Conservation (phyloP, 2,329 filamentous ascomycete genomes). For the Tolypocladium ophioglossoides region DNA sequence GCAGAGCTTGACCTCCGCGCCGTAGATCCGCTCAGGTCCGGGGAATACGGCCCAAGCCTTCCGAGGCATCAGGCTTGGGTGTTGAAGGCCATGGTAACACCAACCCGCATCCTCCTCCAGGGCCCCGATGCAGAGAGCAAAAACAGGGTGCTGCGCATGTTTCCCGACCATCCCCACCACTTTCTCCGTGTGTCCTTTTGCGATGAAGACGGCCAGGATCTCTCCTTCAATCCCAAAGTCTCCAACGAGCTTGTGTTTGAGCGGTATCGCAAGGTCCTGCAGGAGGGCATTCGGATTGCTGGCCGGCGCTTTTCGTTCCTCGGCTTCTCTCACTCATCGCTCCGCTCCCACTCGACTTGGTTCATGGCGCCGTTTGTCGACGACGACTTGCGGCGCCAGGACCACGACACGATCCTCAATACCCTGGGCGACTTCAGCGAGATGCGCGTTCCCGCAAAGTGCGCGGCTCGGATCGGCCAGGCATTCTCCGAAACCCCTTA, state of each 20-base stretch:
- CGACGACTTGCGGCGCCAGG: conserved; percentile 17
- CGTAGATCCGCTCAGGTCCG: conserved; percentile 12
- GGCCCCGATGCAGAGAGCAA: conserved; percentile 57
- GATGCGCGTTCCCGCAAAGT: conserved; percentile 43
- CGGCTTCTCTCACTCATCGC: conserved; percentile 70
- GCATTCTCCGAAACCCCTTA: conserved; percentile 67
- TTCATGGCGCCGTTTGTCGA: conserved; percentile 38
- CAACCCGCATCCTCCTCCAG: conserved; percentile 42
- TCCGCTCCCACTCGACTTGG: conserved; percentile 63
- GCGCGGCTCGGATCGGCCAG: conserved; percentile 50
- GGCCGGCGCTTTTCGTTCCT: conserved; percentile 56
- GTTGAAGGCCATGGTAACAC: conserved; percentile 48
- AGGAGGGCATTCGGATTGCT: conserved; percentile 49
- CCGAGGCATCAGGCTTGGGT: conserved; percentile 35
- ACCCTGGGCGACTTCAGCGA: conserved; percentile 38
- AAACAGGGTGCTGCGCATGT: conserved; percentile 63
- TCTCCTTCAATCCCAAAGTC: conserved; percentile 45
- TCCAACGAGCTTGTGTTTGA: conserved; percentile 37
- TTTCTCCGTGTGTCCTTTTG: conserved; percentile 64
- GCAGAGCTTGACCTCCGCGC: conserved; percentile 27
- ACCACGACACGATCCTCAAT: conserved; percentile 32
- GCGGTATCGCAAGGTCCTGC: conserved; percentile 51
- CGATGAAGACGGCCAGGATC: conserved; percentile 59
- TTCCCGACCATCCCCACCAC: conserved; percentile 43
- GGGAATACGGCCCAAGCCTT: conserved; percentile 14